phyloP scores from a whole-genome alignment of 148 eudicot species.

The Limonium bicolor region DNA sequence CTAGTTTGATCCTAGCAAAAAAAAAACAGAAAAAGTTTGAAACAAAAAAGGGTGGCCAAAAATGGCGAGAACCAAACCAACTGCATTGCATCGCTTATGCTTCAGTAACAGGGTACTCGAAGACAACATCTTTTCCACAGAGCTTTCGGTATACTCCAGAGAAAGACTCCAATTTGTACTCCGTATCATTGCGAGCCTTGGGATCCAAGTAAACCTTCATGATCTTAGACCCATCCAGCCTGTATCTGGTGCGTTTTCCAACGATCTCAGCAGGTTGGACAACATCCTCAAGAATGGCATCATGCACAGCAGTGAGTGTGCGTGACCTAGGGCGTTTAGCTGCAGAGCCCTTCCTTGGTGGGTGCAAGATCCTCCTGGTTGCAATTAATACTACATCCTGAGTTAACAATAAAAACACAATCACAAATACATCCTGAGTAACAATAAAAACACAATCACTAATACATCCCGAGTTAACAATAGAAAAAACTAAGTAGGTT shows the following conservation, averaged over 20 bases:
- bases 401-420: too few relatives aligned
- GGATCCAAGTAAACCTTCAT: constrained; percentile 86
- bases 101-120: constrained; percentile 51
- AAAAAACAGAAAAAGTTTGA: too few relatives aligned
- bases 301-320: constrained; percentile 85
- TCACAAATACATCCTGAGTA: too few relatives aligned
- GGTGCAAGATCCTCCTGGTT: constrained; percentile 68
- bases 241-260: constrained; percentile 75
- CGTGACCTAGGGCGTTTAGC: constrained; percentile 69
- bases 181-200: constrained; percentile 69
- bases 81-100: constrained; percentile 25
- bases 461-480: too few relatives aligned
- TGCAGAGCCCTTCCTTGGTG: constrained; percentile 92
- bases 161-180: constrained; percentile 87
- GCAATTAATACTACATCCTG: constrained; percentile 86
- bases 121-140: constrained; percentile 87
- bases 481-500: too few relatives aligned
- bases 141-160: constrained; percentile 81
- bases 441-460: too few relatives aligned
- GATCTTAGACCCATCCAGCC: constrained; percentile 67
- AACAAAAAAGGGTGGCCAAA: too few relatives aligned
- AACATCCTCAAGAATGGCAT: constrained; percentile 71
- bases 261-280: constrained; percentile 89
- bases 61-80: too few relatives aligned
- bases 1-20: too few relatives aligned